A percentile compares a stretch with the other conserved stretches of the same genome.
Evolutionary conservation across 331 rosid genomes (phyloP).

Genomic region (Quercus lobata): DNA sequence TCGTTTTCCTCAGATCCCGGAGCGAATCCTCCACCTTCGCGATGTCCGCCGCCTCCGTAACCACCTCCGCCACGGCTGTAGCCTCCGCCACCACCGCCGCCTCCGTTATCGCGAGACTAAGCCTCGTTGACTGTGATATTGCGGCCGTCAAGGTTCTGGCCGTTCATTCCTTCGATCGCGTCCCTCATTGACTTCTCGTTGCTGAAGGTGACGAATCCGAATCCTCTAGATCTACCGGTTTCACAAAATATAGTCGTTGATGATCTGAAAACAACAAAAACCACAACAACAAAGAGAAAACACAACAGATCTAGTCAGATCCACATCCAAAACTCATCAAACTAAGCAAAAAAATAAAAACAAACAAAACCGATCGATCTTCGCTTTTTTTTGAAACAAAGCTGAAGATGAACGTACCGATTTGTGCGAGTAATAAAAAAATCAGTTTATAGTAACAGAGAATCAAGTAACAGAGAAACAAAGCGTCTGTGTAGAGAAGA

Average conservation of each 20-base stretch:
- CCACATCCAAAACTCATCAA: neutral
- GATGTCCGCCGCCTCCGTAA: constrained; percentile 15
- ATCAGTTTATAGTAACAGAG: constrained; percentile 54
- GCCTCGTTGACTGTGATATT: constrained; percentile 88
- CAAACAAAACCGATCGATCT: constrained; percentile 68
- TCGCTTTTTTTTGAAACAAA: constrained; percentile 54
- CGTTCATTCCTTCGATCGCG: constrained; percentile 84
- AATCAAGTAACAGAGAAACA: constrained; percentile 52
- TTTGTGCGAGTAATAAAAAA: constrained; percentile 62
- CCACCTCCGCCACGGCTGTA: constrained; percentile 16
- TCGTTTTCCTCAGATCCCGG: too few species aligned
- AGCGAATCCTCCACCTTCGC: constrained; percentile 29
- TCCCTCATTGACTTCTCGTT: constrained; percentile 68
- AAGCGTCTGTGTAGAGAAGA: constrained; percentile 9
- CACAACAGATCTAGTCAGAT: constrained; percentile 9
- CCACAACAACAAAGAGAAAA: too few species aligned
- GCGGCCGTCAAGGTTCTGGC: constrained; percentile 74
- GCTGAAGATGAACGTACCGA: constrained; percentile 93
- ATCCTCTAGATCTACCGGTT: constrained; percentile 83
- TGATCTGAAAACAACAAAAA: constrained; percentile 33
- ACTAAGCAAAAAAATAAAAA: neutral
- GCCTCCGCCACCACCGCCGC: constrained; percentile 35
- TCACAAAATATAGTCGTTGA: constrained; percentile 58
- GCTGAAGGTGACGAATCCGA: constrained; percentile 76
- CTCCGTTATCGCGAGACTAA: constrained; percentile 60